phyloP scores from a whole-genome alignment of 257 asterid species.

The Fraxinus pennsylvanica region DNA sequence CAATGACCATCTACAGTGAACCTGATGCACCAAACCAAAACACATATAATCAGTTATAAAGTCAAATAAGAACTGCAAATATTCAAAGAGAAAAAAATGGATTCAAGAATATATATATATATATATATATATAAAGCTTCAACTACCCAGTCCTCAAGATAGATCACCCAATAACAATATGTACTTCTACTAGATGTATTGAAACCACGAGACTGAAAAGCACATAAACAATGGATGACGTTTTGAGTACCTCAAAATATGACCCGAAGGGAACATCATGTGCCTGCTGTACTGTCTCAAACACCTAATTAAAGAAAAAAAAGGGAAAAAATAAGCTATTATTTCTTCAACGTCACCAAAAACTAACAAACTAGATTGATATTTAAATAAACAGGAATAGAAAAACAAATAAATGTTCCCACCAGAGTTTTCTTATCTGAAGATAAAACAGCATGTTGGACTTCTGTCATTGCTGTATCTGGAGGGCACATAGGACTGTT shows the following conservation, averaged over 20 bases:
- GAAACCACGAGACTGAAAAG: constrained; percentile 15
- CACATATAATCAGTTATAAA: constrained; percentile 14
- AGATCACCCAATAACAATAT: neutral
- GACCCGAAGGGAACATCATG: constrained; percentile 96
- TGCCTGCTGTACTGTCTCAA: constrained; percentile 86
- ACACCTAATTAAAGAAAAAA: constrained; percentile 54
- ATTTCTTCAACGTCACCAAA: constrained; percentile 15
- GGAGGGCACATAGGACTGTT: constrained; percentile 40
- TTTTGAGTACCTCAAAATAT: constrained; percentile 70
- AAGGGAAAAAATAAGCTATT: constrained; percentile 5
- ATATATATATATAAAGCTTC: neutral
- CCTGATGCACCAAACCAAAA: constrained; percentile 46
- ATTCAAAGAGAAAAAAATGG: constrained; percentile 4
- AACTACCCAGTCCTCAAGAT: neutral
- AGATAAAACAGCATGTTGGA: constrained; percentile 67
- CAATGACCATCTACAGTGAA: constrained; percentile 74
- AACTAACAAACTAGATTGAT: neutral
- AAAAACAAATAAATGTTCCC: constrained; percentile 1
- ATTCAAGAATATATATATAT: neutral
- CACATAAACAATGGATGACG: constrained; percentile 14
- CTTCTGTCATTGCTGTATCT: constrained; percentile 75
- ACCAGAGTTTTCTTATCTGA: constrained; percentile 76
- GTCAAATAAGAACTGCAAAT: neutral
- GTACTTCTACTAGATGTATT: neutral
- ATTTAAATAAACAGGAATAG: neutral